Percentiles rank a stretch among this genome's conserved stretches.
These are phyloP conservation scores for Pterocarpus macrocarpus DNA, from an alignment of 306 rosid species.

Conservation along the genomic window DNA sequence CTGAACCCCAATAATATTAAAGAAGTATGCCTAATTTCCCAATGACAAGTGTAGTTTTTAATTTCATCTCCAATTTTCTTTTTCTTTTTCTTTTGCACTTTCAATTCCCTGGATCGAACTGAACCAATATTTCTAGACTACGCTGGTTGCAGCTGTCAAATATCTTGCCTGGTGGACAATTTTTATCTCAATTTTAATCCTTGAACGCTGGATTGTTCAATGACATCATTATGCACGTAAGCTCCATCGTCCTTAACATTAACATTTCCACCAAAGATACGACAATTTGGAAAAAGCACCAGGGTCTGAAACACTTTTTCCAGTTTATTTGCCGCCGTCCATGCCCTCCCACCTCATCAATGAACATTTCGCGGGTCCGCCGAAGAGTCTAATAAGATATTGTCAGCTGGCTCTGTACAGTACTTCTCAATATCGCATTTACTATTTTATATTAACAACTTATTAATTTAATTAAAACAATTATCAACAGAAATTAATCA, in stretches of 20 bases:
- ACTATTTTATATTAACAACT: not conserved
- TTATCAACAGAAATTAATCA: not conserved
- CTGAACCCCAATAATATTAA: no score
- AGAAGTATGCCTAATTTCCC: no score
- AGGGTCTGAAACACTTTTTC: no score
- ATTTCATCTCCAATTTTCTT: no score
- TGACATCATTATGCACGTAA: slow-evolving; percentile 9
- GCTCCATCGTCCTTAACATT: not conserved
- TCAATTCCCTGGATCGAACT: no score
- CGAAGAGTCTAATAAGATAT: not conserved
- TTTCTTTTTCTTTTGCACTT: no score
- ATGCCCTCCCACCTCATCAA: slow-evolving; percentile 1
- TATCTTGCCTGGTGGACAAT: no score
- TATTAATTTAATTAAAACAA: not conserved
- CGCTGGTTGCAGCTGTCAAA: no score
- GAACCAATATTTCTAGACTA: no score
- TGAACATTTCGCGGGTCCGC: not conserved
- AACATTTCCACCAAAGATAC: not conserved
- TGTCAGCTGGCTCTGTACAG: not conserved
- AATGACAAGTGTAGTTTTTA: no score
- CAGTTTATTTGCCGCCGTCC: slow-evolving; percentile 1
- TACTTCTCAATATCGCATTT: not conserved
- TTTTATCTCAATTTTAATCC: no score
- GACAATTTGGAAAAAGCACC: not conserved
- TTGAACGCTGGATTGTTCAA: no score